Evolutionary conservation across 2,329 filamentous ascomycete species (phyloP).

Genomic region (Neofusicoccum ribis): DNA sequence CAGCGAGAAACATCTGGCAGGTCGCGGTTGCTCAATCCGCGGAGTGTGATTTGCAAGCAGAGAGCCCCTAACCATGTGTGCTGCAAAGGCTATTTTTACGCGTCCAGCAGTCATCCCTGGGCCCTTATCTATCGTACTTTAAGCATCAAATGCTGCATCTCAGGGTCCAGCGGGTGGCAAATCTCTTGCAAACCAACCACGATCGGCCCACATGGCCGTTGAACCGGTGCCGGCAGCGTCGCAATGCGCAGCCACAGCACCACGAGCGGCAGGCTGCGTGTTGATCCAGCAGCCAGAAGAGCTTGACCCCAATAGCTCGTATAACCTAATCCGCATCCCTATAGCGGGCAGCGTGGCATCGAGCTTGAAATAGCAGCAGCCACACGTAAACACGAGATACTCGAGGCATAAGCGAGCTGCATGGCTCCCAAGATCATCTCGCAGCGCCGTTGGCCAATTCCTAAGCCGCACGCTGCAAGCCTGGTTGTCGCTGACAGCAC

Average conservation of each 20-base stretch:
- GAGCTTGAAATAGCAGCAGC: constrained; percentile 5
- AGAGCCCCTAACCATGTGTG: background rate
- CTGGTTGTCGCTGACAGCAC: background rate
- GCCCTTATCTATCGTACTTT: constrained; percentile 13
- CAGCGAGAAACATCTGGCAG: background rate
- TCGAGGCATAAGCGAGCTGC: constrained; percentile 6
- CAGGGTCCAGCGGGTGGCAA: constrained; percentile 16
- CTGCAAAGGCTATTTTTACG: constrained; percentile 7
- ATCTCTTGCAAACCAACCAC: background rate
- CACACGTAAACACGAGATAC: background rate
- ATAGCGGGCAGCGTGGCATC: background rate
- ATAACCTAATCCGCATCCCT: background rate
- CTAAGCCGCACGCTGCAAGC: background rate
- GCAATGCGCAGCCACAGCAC: background rate
- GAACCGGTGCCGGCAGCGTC: background rate
- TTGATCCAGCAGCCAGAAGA: background rate
- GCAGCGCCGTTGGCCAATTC: constrained; percentile 2
- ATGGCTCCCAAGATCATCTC: background rate
- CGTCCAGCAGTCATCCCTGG: background rate
- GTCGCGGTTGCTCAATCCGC: background rate
- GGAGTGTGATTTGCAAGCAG: background rate
- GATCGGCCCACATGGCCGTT: background rate
- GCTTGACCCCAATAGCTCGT: background rate
- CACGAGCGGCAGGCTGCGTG: background rate
- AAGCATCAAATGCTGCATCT: constrained; percentile 14